Conservation (phyloP, 139 green algal genomes). For the Chlorella vulgaris region DNA sequence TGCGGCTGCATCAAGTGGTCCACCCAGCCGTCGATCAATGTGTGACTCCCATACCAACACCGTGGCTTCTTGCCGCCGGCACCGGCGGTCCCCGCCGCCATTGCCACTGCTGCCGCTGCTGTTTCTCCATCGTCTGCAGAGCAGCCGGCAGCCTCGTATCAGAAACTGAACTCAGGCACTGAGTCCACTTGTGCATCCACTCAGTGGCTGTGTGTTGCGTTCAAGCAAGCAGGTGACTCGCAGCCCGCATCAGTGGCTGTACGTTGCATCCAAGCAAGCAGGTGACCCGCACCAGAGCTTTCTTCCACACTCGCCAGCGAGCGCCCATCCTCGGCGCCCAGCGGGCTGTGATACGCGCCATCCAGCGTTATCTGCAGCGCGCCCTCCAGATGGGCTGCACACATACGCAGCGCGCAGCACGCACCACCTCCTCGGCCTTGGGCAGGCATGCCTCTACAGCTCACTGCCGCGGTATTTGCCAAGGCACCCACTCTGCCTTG, state of each 20-base stretch:
- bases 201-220: too few relatives aligned
- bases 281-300: neutral
- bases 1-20: constrained; percentile 9
- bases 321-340: constrained; percentile 24
- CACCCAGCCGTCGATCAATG: constrained; percentile 9
- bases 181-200: too few relatives aligned
- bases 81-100: neutral
- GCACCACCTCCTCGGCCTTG: too few relatives aligned
- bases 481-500: too few relatives aligned
- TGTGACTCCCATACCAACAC: constrained; percentile 20
- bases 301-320: constrained; percentile 8
- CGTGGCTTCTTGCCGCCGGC: neutral
- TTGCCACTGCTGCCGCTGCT: constrained; percentile 4
- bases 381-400: constrained; percentile 43
- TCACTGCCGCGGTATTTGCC: too few relatives aligned
- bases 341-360: constrained; percentile 42
- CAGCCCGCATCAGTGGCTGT: neutral
- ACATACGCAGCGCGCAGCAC: neutral
- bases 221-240: neutral
- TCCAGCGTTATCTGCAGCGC: constrained; percentile 46
- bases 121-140: constrained; percentile 12
- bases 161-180: neutral
- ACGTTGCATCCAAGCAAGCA: neutral
- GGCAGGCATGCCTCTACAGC: too few relatives aligned
- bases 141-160: neutral